These are phyloP conservation scores for Trichoderma guizhouense DNA, from an alignment of 2,329 filamentous ascomycete genomes.

Conservation along the genomic window DNA sequence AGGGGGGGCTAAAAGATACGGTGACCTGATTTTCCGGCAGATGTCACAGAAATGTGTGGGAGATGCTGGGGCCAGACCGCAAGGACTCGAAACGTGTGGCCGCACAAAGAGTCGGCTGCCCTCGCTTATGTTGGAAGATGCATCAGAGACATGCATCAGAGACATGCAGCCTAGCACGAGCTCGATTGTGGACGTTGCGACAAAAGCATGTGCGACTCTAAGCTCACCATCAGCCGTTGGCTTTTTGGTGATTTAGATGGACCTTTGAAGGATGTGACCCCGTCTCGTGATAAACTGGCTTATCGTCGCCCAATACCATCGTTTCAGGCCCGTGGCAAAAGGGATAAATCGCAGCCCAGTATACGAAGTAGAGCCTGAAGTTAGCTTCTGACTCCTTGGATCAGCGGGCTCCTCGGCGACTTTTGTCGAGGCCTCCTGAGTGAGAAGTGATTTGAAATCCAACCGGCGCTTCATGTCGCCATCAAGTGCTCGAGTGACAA, in stretches of 20 bases:
- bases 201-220: neutral
- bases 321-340: neutral
- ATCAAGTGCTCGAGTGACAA: constrained; percentile 4
- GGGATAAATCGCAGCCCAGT: neutral
- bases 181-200: neutral
- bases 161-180: neutral
- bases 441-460: neutral
- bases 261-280: neutral
- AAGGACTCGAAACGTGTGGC: neutral
- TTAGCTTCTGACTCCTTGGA: neutral
- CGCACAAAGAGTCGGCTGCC: neutral
- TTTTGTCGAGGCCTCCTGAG: neutral
- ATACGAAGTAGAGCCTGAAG: neutral
- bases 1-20: neutral
- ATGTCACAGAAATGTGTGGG: neutral
- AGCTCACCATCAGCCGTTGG: neutral
- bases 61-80: neutral
- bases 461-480: neutral
- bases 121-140: neutral
- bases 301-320: neutral
- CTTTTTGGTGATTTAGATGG: neutral
- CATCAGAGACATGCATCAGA: neutral
- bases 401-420: neutral
- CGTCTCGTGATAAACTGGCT: neutral
- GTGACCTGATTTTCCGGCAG: neutral